These are phyloP conservation scores for Candida peoriensis DNA, from an alignment of 805 yeast species.

Conservation along the genomic window DNA sequence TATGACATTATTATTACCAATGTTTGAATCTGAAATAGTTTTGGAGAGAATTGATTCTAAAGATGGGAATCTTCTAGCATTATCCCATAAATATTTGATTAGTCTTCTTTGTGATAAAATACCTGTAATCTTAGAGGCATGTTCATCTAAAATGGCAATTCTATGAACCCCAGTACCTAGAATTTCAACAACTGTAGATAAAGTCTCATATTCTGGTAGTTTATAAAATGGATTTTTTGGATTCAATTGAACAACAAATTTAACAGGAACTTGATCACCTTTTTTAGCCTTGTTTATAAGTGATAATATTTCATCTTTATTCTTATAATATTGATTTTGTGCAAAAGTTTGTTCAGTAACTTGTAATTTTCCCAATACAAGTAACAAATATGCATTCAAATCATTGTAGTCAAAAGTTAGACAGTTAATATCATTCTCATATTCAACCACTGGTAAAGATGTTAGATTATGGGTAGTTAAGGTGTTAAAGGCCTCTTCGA, in stretches of 20 bases:
- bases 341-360: conserved; percentile 28
- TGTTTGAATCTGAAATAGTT: conserved; percentile 64
- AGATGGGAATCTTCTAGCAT: conserved; percentile 79
- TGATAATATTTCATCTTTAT: conserved; percentile 35
- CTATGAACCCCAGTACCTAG: conserved; percentile 96
- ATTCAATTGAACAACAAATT: conserved; percentile 76
- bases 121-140: conserved; percentile 62
- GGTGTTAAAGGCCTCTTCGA: conserved; percentile 84
- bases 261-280: conserved; percentile 90
- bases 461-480: conserved; percentile 70
- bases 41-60: conserved; percentile 71
- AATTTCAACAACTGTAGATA: conserved; percentile 74
- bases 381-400: conserved; percentile 75
- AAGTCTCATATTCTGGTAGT: conserved; percentile 61
- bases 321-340: conserved; percentile 23
- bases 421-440: conserved; percentile 56
- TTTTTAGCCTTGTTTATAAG: conserved; percentile 61
- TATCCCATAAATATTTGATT: conserved; percentile 84
- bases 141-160: conserved; percentile 65
- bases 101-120: conserved; percentile 87
- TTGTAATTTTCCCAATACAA: conserved; percentile 71
- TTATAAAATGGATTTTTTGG: conserved; percentile 87
- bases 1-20: conserved; percentile 71
- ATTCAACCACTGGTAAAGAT: conserved; percentile 72
- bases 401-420: conserved; percentile 90